Percentiles rank a stretch among this genome's conserved stretches.
Conservation (phyloP, 192 early-diverging fungal species). For the Coemansia sp. region DNA sequence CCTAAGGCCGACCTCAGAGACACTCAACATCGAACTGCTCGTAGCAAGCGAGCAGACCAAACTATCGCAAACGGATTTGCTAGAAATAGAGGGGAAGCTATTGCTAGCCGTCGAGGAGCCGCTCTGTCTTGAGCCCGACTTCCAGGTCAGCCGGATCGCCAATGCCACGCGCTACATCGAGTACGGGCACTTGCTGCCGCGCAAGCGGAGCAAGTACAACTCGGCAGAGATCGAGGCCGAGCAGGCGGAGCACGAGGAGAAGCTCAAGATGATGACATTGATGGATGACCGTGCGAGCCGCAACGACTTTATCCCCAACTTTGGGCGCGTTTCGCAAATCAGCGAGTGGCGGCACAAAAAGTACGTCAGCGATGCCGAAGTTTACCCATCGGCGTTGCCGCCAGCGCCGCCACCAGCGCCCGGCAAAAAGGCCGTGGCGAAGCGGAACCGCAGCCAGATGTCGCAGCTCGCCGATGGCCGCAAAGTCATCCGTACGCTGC, state of each 20-base stretch:
- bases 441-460: slow-evolving; percentile 45
- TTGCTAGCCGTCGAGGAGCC: slow-evolving; percentile 68
- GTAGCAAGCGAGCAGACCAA: slow-evolving; percentile 37
- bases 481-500: slow-evolving; percentile 67
- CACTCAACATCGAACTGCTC: slow-evolving; percentile 36
- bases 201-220: slow-evolving; percentile 69
- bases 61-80: slow-evolving; percentile 58
- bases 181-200: slow-evolving; percentile 52
- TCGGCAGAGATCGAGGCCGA: slow-evolving; percentile 70
- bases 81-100: slow-evolving; percentile 67
- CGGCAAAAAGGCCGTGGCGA: slow-evolving; percentile 34
- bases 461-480: slow-evolving; percentile 58
- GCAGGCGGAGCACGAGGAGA: slow-evolving; percentile 65
- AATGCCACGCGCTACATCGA: slow-evolving; percentile 65
- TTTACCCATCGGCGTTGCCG: slow-evolving; percentile 35
- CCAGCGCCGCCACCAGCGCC: slow-evolving; percentile 7
- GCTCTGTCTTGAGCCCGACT: slow-evolving; percentile 66
- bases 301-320: slow-evolving; percentile 66
- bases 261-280: slow-evolving; percentile 65
- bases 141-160: slow-evolving; percentile 66
- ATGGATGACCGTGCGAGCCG: slow-evolving; percentile 60
- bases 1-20: slow-evolving; percentile 49
- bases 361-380: slow-evolving; percentile 54
- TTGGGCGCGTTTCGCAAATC: slow-evolving; percentile 67
- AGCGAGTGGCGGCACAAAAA: slow-evolving; percentile 71